These are phyloP conservation scores for Volvariella surrecta DNA, from an alignment of 1,284 basidiomycete genomes.

Conservation along the genomic window DNA sequence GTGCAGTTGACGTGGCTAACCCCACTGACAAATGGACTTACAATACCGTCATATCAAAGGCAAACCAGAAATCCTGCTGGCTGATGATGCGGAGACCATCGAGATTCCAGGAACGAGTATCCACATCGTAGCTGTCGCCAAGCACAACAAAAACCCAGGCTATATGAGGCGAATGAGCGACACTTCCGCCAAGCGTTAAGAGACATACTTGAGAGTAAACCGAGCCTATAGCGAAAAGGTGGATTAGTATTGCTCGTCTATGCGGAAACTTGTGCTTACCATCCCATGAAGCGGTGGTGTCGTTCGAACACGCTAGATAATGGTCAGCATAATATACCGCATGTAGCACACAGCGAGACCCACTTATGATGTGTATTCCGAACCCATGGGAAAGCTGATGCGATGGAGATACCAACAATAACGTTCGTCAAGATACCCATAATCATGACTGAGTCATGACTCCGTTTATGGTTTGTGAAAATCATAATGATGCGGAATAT, in stretches of 20 bases:
- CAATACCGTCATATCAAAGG: slow-evolving; percentile 66
- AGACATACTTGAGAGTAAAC: slow-evolving; percentile 43
- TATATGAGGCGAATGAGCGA: slow-evolving; percentile 11
- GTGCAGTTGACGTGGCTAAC: background rate
- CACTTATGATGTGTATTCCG: slow-evolving; percentile 64
- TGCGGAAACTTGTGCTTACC: slow-evolving; percentile 29
- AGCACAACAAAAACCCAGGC: slow-evolving; percentile 63
- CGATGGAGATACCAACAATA: slow-evolving; percentile 45
- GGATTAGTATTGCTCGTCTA: slow-evolving; percentile 8
- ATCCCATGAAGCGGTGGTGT: slow-evolving; percentile 64
- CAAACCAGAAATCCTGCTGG: slow-evolving; percentile 76
- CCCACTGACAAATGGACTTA: slow-evolving; percentile 24
- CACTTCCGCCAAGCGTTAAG: background rate
- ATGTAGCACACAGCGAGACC: slow-evolving; percentile 12
- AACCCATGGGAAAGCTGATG: slow-evolving; percentile 61
- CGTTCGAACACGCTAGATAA: slow-evolving; percentile 51
- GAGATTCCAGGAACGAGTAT: slow-evolving; percentile 50
- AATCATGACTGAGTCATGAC: slow-evolving; percentile 46
- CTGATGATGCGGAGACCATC: slow-evolving; percentile 45
- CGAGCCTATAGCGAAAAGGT: slow-evolving; percentile 31
- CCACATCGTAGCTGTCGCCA: slow-evolving; percentile 53
- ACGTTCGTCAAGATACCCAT: slow-evolving; percentile 51
- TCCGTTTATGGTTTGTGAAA: slow-evolving; percentile 43
- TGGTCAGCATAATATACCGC: background rate
- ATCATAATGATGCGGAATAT: slow-evolving; percentile 47